These are phyloP conservation scores for Clonostachys solani DNA, from an alignment of 2,329 filamentous ascomycete species.

Conservation along the genomic window DNA sequence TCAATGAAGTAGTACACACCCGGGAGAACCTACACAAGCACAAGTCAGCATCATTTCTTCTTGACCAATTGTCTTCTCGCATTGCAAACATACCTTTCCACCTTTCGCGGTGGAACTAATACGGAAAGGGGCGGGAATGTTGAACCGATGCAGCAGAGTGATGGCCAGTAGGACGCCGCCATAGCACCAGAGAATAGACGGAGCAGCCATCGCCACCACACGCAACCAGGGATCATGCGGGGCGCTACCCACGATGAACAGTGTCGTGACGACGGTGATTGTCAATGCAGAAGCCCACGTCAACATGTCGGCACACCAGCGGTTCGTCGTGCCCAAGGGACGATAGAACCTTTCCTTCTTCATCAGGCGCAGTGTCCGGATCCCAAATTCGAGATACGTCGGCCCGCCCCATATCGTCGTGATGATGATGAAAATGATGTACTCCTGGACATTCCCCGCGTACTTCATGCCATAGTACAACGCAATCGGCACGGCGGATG, in stretches of 20 bases:
- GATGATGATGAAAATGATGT: slow-evolving; percentile 45
- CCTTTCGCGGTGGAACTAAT: slow-evolving; percentile 62
- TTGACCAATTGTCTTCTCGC: not conserved
- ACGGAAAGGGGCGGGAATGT: slow-evolving; percentile 50
- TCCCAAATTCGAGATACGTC: slow-evolving; percentile 48
- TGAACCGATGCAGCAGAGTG: slow-evolving; percentile 24
- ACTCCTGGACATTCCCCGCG: slow-evolving; percentile 28
- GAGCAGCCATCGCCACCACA: slow-evolving; percentile 45
- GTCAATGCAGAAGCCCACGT: slow-evolving; percentile 40
- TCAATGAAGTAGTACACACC: slow-evolving; percentile 63
- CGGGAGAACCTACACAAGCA: slow-evolving; percentile 47
- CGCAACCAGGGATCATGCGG: slow-evolving; percentile 44
- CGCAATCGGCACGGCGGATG: slow-evolving; percentile 39
- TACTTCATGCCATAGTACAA: slow-evolving; percentile 47
- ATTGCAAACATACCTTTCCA: slow-evolving; percentile 18
- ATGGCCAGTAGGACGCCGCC: slow-evolving; percentile 35
- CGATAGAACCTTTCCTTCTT: slow-evolving; percentile 43
- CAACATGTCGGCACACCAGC: slow-evolving; percentile 46
- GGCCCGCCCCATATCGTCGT: slow-evolving; percentile 51
- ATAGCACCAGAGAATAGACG: slow-evolving; percentile 43
- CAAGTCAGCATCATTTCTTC: not conserved
- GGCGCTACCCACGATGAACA: slow-evolving; percentile 45
- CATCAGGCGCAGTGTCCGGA: slow-evolving; percentile 42
- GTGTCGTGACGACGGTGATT: slow-evolving; percentile 42
- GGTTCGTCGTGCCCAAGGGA: slow-evolving; percentile 37